These are phyloP conservation scores for Botryobasidium botryosum DNA, from an alignment of 768 basidiomycete genomes.

Conservation along the genomic window DNA sequence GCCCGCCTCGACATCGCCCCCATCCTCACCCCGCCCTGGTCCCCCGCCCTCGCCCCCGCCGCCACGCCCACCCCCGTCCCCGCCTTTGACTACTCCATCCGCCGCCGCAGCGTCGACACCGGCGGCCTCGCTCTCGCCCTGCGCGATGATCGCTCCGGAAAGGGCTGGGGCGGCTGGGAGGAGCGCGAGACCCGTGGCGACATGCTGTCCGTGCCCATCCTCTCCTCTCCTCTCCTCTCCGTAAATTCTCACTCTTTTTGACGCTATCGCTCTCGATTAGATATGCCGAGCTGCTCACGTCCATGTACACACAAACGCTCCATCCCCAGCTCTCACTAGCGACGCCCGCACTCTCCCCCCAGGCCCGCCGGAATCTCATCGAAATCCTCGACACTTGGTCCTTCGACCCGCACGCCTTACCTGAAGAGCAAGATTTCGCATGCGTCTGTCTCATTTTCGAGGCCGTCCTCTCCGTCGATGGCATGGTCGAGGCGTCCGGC, in stretches of 20 bases:
- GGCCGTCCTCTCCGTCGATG: slow-evolving; percentile 53
- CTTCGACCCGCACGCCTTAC: slow-evolving; percentile 76
- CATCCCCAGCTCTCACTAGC: slow-evolving; percentile 15
- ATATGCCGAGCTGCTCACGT: slow-evolving; percentile 68
- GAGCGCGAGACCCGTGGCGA: slow-evolving; percentile 29
- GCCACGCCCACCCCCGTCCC: no score
- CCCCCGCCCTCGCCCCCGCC: no score
- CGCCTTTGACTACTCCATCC: no score
- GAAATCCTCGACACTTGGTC: slow-evolving; percentile 59
- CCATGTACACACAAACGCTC: slow-evolving; percentile 67
- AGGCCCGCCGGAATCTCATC: slow-evolving; percentile 43
- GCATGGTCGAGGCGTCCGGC: slow-evolving; percentile 23
- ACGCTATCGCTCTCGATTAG: slow-evolving; percentile 19
- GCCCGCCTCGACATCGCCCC: no score
- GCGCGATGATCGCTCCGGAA: slow-evolving; percentile 31
- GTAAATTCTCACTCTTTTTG: slow-evolving; percentile 2
- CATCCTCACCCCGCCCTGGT: no score
- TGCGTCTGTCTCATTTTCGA: slow-evolving; percentile 83
- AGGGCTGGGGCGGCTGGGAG: slow-evolving; percentile 53
- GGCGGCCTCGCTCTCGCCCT: slow-evolving; percentile 77
- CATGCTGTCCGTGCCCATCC: slow-evolving; percentile 27
- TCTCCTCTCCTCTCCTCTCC: slow-evolving; percentile 10
- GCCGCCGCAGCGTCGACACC: slow-evolving; percentile 66
- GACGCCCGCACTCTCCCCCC: slow-evolving; percentile 10
- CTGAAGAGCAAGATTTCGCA: slow-evolving; percentile 64